Evolutionary conservation across 2,329 filamentous ascomycete species (phyloP).

Genomic region (Lasiodiplodia sp.): DNA sequence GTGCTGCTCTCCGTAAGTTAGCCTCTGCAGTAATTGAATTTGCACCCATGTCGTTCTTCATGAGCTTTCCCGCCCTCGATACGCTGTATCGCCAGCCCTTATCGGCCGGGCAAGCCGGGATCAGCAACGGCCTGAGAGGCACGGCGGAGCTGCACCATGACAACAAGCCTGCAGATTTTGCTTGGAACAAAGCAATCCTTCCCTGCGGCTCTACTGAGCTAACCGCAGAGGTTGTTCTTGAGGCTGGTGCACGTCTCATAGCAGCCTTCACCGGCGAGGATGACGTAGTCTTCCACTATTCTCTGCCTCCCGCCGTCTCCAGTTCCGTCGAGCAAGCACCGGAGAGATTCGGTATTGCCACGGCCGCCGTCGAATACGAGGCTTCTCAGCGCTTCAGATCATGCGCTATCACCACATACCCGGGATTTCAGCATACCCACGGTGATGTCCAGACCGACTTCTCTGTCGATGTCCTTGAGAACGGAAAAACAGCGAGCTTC

Average conservation of each 20-base stretch:
- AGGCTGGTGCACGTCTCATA: conserved; percentile 16
- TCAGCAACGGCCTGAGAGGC: conserved; percentile 18
- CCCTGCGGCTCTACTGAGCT: background rate
- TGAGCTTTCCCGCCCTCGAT: conserved; percentile 26
- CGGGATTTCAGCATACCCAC: background rate
- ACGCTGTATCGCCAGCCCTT: conserved; percentile 29
- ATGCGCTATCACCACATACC: conserved; percentile 13
- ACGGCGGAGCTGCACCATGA: conserved; percentile 3
- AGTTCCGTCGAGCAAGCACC: background rate
- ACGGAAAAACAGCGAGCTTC: conserved; percentile 19
- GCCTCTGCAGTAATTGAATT: conserved; percentile 17
- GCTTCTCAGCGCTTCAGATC: conserved; percentile 8
- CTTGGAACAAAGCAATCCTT: conserved; percentile 18
- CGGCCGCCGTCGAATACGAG: background rate
- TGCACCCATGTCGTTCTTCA: conserved; percentile 27
- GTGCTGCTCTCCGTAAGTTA: conserved; percentile 11
- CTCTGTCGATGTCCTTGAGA: conserved; percentile 24
- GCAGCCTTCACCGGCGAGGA: conserved; percentile 28
- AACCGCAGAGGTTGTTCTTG: conserved; percentile 17
- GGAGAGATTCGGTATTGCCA: conserved; percentile 18
- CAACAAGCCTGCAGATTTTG: conserved; percentile 9
- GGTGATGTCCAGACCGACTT: conserved; percentile 22
- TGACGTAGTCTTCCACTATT: conserved; percentile 24
- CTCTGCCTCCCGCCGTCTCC: conserved; percentile 14
- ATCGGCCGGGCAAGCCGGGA: conserved; percentile 8